These are phyloP conservation scores for Atkinsonella texensis DNA, from an alignment of 2,329 filamentous ascomycete species.

Conservation along the genomic window DNA sequence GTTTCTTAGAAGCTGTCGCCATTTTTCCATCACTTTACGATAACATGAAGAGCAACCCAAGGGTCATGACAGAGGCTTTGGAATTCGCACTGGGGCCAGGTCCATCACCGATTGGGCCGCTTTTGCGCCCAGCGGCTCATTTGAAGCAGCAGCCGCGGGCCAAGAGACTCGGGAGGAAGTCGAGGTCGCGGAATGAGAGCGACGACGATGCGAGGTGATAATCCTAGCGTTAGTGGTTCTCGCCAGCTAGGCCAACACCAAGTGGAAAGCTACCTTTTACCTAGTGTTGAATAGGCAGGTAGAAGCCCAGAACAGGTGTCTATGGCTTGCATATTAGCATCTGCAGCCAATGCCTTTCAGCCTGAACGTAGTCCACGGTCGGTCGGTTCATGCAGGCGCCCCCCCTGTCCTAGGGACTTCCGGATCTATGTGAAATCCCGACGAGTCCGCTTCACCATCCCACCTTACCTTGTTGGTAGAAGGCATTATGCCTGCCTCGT, in stretches of 20 bases:
- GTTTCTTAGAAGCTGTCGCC: neutral
- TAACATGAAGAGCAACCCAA: neutral
- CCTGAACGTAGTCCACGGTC: constrained; percentile 4
- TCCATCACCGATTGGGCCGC: constrained; percentile 2
- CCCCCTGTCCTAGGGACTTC: neutral
- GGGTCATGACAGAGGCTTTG: neutral
- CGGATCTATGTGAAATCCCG: neutral
- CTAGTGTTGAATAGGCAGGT: too few relatives aligned
- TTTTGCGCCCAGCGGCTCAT: constrained; percentile 9
- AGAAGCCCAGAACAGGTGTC: neutral
- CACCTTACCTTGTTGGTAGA: neutral
- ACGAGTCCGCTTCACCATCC: neutral
- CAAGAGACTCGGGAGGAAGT: neutral
- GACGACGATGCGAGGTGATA: neutral
- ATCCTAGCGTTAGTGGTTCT: neutral
- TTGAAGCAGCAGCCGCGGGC: neutral
- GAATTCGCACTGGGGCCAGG: neutral
- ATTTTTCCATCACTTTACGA: neutral
- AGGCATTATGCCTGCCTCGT: neutral
- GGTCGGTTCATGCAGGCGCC: constrained; percentile 9
- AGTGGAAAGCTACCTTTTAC: neutral
- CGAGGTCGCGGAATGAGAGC: neutral
- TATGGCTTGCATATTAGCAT: constrained; percentile 14
- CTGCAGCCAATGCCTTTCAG: constrained; percentile 8
- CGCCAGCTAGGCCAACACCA: neutral